Evolutionary conservation across 139 green algal genomes (phyloP).

Genomic region (Micractinium conductrix): DNA sequence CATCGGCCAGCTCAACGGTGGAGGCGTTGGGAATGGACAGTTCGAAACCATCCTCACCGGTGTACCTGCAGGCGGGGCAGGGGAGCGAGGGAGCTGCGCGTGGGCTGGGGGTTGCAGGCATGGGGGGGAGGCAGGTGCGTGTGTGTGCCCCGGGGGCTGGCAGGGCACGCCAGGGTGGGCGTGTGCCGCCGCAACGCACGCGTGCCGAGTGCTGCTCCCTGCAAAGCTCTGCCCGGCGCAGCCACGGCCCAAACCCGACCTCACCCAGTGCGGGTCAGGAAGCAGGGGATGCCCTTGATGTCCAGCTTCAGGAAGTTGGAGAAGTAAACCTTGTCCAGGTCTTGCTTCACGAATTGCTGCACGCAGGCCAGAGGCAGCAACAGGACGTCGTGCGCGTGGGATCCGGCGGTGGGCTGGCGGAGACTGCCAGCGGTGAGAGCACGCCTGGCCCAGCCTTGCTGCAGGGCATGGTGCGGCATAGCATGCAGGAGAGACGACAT

Average conservation of each 20-base stretch:
- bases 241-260: too few relatives aligned
- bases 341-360: constrained; percentile 55
- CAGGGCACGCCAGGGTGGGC: too few relatives aligned
- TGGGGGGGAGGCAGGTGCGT: too few relatives aligned
- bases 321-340: constrained; percentile 95
- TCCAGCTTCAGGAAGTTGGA: constrained; percentile 79
- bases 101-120: too few relatives aligned
- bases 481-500: not conserved
- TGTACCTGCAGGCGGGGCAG: constrained; percentile 82
- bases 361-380: too few relatives aligned
- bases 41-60: constrained; percentile 99
- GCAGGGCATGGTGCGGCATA: not conserved
- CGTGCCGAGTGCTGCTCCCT: too few relatives aligned
- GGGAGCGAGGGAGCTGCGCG: too few relatives aligned
- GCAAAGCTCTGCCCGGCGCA: too few relatives aligned
- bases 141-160: too few relatives aligned
- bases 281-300: constrained; percentile 83
- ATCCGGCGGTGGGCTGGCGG: too few relatives aligned
- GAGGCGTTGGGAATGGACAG: constrained; percentile 84
- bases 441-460: not conserved
- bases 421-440: not conserved
- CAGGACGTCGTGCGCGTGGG: too few relatives aligned
- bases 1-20: constrained; percentile 76
- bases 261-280: constrained; percentile 93
- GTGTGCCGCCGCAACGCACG: too few relatives aligned